Evolutionary conservation across 2,329 filamentous ascomycete genomes (phyloP), one percentile per base, ranked within the genome.

Genomic region (Colletotrichum plurivorum): DNA sequence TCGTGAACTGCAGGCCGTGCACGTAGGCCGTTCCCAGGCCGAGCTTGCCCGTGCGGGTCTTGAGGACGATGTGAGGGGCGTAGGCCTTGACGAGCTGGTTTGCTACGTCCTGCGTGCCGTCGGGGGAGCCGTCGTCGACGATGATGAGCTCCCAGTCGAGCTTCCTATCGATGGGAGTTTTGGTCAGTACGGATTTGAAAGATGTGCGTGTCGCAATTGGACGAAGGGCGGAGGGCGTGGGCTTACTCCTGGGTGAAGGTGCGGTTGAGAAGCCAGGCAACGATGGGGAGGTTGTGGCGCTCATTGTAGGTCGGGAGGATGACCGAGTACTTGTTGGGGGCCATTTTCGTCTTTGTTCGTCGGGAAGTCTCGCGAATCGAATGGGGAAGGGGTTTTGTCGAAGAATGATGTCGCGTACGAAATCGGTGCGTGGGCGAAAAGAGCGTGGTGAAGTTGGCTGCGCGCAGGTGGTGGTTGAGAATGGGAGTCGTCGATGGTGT

Each of bases 301-400:
- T 99, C 96, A 82, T 99, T 98, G 90, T 97, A 99, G 71, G 96
- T 99, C 67, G 96, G 96, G 73, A 99, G 90, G 79, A 99, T 95
- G 79, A 99, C 92, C 74, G 95, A 97, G 88, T 98, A 99, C 84
- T 95, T 97, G 87, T 96, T 77, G n/a, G 51, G 51, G 5, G 63
- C 64, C 67, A 67, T 70, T 43, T 25, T 31, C 36, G 36, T 18
- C 5, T 9, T 15, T 20, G 16, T 22, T 36, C 87, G 76, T 81
- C 81, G 59, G 76, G 71, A 45, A 75, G 70, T 65, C 76, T 74
- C 84, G 73, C 75, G 67, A 36, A 36, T 60, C 15, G 8, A 41
- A 51, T 43, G 15, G 20, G 25, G 49, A 43, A 31, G 48, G 48
- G 9, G 31, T 36, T 9, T 10, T 15, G 56, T 51, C 20, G 16